A percentile compares a stretch with the other conserved stretches of the same genome.
phyloP scores from a whole-genome alignment of 2,329 filamentous ascomycete species.

The Zelopaecilomyces penicillatus region DNA sequence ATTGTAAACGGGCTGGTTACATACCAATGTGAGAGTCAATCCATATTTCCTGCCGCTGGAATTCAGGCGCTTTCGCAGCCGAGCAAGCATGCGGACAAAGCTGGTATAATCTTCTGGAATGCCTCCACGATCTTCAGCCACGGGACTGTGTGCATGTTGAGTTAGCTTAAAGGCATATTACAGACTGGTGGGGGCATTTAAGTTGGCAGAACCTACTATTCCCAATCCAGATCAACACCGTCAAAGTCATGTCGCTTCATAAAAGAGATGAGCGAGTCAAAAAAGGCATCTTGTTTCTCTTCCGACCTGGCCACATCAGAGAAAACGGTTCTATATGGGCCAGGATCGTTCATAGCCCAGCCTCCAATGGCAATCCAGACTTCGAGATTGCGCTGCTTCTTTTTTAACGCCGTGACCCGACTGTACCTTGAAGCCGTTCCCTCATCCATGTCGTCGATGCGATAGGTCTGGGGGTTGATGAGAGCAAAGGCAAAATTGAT shows the following conservation, averaged over 20 bases:
- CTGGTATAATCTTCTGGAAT: conserved; percentile 16
- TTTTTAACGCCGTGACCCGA: background rate
- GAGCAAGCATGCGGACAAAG: conserved; percentile 6
- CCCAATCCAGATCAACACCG: conserved; percentile 23
- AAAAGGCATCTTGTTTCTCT: background rate
- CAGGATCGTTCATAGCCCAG: conserved; percentile 28
- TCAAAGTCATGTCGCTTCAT: conserved; percentile 16
- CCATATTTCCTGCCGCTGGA: background rate
- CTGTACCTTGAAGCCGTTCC: conserved; percentile 2
- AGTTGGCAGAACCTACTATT: conserved; percentile 12
- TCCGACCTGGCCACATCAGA: background rate
- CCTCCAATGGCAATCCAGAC: conserved; percentile 2
- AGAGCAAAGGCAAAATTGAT: conserved; percentile 26
- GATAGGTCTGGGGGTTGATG: conserved; percentile 20
- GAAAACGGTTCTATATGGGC: conserved; percentile 12
- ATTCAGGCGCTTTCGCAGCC: conserved; percentile 4
- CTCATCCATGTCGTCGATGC: too few species aligned
- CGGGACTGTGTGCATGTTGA: conserved; percentile 3
- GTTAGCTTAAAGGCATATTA: background rate
- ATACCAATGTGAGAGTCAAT: too few species aligned
- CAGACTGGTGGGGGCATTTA: conserved; percentile 7
- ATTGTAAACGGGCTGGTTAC: too few species aligned
- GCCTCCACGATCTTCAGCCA: conserved; percentile 20
- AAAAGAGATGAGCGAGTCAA: background rate
- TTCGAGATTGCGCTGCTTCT: background rate